Percentiles rank a stretch among this genome's conserved stretches.
phyloP scores from a whole-genome alignment of 805 yeast genomes.

The Wickerhamomyces bovis region DNA sequence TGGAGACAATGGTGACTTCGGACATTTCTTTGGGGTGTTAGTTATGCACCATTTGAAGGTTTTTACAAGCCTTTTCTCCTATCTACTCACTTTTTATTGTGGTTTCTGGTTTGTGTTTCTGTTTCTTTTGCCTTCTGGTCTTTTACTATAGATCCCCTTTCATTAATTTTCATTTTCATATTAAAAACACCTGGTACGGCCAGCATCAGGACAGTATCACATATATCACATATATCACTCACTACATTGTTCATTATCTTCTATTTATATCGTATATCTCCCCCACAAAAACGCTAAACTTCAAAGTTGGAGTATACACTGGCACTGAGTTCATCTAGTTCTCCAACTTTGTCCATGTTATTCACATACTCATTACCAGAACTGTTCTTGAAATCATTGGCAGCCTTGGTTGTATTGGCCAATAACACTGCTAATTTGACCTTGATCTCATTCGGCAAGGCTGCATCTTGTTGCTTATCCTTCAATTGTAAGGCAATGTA shows the following conservation, averaged over 20 bases:
- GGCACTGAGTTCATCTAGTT: conserved; percentile 83
- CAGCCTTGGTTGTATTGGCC: conserved; percentile 64
- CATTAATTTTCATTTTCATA: background rate
- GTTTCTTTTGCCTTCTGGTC: background rate
- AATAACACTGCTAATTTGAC: conserved; percentile 63
- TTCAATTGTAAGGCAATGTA: conserved; percentile 20
- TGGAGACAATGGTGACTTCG: conserved; percentile 55
- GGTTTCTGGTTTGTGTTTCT: background rate
- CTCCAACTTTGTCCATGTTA: conserved; percentile 46
- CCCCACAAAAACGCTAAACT: too few relatives aligned
- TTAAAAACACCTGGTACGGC: background rate
- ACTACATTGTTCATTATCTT: background rate
- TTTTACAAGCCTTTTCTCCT: too few relatives aligned
- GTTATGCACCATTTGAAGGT: too few relatives aligned
- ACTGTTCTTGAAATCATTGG: conserved; percentile 43
- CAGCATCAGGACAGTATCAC: too few relatives aligned
- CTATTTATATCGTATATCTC: too few relatives aligned
- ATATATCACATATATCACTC: too few relatives aligned
- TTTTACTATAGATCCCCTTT: background rate
- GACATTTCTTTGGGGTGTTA: conserved; percentile 8
- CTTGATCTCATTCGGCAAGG: conserved; percentile 21
- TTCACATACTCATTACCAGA: conserved; percentile 36
- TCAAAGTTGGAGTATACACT: conserved; percentile 78
- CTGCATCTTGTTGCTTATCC: conserved; percentile 12
- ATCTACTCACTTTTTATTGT: background rate